Evolutionary conservation across 371 early-diverging fungal genomes (phyloP).

Genomic region (Parasitella parasitica): DNA sequence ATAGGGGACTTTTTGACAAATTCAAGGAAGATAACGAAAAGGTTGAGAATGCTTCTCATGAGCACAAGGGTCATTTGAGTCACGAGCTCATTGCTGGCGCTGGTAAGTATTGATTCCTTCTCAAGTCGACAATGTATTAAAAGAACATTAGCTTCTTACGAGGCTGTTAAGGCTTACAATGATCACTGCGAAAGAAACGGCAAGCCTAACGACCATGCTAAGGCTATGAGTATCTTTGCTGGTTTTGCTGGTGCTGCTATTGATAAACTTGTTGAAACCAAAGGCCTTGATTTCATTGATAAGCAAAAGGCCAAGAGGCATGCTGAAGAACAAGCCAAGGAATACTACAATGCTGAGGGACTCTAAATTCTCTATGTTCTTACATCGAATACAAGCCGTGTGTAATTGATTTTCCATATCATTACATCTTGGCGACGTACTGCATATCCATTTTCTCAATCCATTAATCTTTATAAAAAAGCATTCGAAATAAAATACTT

Average conservation of each 20-base stretch:
- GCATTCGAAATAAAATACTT: not conserved
- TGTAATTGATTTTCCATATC: too few relatives aligned
- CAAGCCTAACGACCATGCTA: constrained; percentile 43
- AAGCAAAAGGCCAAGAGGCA: constrained; percentile 44
- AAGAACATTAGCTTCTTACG: constrained; percentile 31
- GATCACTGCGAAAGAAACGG: constrained; percentile 48
- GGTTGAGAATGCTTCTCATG: constrained; percentile 16
- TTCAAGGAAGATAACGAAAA: constrained; percentile 31
- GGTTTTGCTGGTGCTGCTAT: constrained; percentile 49
- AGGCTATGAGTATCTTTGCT: constrained; percentile 54
- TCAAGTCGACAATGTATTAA: not conserved
- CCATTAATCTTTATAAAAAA: too few relatives aligned
- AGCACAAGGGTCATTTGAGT: constrained; percentile 46
- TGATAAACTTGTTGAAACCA: constrained; percentile 37
- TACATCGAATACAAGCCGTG: too few relatives aligned
- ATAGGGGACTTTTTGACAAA: constrained; percentile 42
- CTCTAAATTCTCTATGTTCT: not conserved
- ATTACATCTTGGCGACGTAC: too few relatives aligned
- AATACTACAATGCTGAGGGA: constrained; percentile 30
- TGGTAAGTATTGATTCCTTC: constrained; percentile 26
- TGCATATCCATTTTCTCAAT: too few relatives aligned
- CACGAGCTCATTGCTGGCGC: constrained; percentile 60
- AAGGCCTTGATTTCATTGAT: constrained; percentile 52
- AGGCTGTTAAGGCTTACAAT: constrained; percentile 51
- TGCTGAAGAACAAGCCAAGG: constrained; percentile 35